These are phyloP conservation scores for Galerina marginata DNA, from an alignment of 768 basidiomycete genomes.

Conservation along the genomic window DNA sequence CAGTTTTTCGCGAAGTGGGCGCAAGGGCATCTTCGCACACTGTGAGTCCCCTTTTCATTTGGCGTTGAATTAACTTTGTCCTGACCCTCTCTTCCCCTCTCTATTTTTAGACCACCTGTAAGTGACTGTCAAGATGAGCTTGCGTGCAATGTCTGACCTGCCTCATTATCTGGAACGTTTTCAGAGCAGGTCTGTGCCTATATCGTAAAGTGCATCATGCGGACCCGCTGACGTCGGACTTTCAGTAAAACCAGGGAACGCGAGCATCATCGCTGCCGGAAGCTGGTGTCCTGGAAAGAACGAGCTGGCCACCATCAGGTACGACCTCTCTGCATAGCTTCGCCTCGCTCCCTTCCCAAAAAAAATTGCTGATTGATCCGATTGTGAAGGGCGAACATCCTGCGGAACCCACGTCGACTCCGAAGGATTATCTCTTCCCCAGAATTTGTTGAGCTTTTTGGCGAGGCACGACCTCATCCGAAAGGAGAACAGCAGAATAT, in stretches of 20 bases:
- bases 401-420: slow-evolving; percentile 63
- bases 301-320: slow-evolving; percentile 81
- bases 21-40: slow-evolving; percentile 88
- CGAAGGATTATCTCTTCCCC: slow-evolving; percentile 69
- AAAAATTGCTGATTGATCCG: too few relatives aligned
- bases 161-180: not conserved
- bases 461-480: slow-evolving; percentile 63
- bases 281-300: slow-evolving; percentile 80
- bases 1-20: slow-evolving; percentile 85
- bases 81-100: not conserved
- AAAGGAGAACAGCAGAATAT: slow-evolving; percentile 74
- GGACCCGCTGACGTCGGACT: slow-evolving; percentile 2
- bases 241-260: slow-evolving; percentile 67
- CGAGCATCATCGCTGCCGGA: slow-evolving; percentile 80
- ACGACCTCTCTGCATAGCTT: too few relatives aligned
- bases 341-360: not conserved
- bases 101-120: slow-evolving; percentile 64
- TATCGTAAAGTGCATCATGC: not conserved
- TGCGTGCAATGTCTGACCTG: not conserved
- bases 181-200: slow-evolving; percentile 29
- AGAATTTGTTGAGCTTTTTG: slow-evolving; percentile 80
- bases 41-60: slow-evolving; percentile 56
- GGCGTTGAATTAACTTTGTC: not conserved
- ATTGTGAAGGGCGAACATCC: slow-evolving; percentile 60
- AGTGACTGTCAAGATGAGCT: slow-evolving; percentile 20